Evolutionary conservation across 1,284 basidiomycete species (phyloP).

Genomic region (Vanrija humicola): DNA sequence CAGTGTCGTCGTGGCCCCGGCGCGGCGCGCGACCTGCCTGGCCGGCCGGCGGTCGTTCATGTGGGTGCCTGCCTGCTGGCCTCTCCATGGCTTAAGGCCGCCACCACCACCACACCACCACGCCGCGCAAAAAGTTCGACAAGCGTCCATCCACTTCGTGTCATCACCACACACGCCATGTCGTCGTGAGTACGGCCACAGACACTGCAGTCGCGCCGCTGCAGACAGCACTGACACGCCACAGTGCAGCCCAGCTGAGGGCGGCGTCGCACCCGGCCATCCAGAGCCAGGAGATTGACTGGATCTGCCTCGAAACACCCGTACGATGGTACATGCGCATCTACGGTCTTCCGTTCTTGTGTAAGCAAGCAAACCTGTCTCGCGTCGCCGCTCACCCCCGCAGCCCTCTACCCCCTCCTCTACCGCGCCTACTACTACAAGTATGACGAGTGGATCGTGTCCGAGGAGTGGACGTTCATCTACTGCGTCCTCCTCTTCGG

Average conservation of each 20-base stretch:
- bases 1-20: too few relatives aligned
- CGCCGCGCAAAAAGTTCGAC: too few relatives aligned
- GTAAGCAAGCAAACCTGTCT: slow-evolving; percentile 9
- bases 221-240: too few relatives aligned
- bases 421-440: slow-evolving; percentile 80
- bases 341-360: slow-evolving; percentile 74
- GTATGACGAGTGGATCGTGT: slow-evolving; percentile 86
- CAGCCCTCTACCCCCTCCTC: slow-evolving; percentile 75
- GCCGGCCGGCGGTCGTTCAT: too few relatives aligned
- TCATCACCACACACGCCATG: too few relatives aligned
- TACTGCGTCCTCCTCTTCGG: slow-evolving; percentile 79
- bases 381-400: background rate
- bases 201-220: too few relatives aligned
- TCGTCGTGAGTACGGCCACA: too few relatives aligned
- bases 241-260: background rate
- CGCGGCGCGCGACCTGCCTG: too few relatives aligned
- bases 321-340: slow-evolving; percentile 74
- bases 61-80: too few relatives aligned
- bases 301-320: slow-evolving; percentile 72
- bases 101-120: too few relatives aligned
- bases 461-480: slow-evolving; percentile 95
- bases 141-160: too few relatives aligned
- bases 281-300: slow-evolving; percentile 78
- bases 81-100: too few relatives aligned
- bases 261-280: slow-evolving; percentile 47